A percentile compares a stretch with the other conserved stretches of the same genome.
Conservation (phyloP, 2,329 filamentous ascomycete genomes). For the Aspergillus sp. region DNA sequence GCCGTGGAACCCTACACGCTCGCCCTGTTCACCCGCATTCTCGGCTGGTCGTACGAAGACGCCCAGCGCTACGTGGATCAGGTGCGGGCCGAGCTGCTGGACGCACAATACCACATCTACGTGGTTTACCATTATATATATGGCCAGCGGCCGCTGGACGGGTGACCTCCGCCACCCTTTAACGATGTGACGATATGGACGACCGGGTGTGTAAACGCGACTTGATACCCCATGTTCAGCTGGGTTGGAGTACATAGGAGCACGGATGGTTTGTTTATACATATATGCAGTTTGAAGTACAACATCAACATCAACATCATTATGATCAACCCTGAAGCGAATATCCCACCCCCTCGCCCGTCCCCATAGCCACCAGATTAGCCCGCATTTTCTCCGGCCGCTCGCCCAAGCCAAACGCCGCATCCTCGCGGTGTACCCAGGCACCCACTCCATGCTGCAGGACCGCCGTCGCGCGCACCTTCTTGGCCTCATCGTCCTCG, state of each 20-base stretch:
- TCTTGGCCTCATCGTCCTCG: slow-evolving; percentile 26
- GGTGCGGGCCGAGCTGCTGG: slow-evolving; percentile 26
- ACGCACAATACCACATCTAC: slow-evolving; percentile 26
- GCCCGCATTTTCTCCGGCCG: slow-evolving; percentile 44
- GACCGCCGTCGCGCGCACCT: slow-evolving; percentile 42
- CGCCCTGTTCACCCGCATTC: slow-evolving; percentile 36
- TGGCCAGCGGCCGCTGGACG: slow-evolving; percentile 27
- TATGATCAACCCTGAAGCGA: slow-evolving; percentile 37
- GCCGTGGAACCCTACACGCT: slow-evolving; percentile 38
- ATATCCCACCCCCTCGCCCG: slow-evolving; percentile 43
- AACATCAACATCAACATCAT: background rate
- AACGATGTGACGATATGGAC: slow-evolving; percentile 3
- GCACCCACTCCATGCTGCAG: slow-evolving; percentile 47
- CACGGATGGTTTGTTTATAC: too few species aligned
- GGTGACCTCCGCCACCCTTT: background rate
- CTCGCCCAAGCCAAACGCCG: slow-evolving; percentile 36
- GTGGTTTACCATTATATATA: slow-evolving; percentile 31
- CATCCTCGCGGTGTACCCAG: slow-evolving; percentile 43
- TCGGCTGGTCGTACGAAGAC: slow-evolving; percentile 32
- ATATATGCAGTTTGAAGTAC: too few species aligned
- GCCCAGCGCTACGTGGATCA: slow-evolving; percentile 28
- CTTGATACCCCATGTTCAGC: background rate
- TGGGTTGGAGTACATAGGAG: background rate
- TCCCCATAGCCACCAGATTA: slow-evolving; percentile 45
- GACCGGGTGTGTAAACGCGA: background rate